phyloP scores from a whole-genome alignment of 768 basidiomycete genomes.

The Suillus paluster region DNA sequence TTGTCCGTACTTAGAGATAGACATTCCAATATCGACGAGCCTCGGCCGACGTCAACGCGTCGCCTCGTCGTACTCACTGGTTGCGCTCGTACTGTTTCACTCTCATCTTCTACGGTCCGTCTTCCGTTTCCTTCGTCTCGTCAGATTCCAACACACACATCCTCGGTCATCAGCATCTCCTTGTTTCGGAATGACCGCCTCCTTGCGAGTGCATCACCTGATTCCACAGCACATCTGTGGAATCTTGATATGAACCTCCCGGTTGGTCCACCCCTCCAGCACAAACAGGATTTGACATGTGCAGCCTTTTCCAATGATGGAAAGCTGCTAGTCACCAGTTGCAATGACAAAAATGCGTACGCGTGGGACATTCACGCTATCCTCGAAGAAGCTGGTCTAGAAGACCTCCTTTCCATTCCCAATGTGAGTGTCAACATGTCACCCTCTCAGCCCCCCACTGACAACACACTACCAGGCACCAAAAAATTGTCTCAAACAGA shows the following conservation, averaged over 20 bases:
- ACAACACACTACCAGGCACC: too few species aligned
- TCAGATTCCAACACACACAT: too few species aligned
- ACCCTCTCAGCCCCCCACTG: too few species aligned
- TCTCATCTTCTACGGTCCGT: too few species aligned
- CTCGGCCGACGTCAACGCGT: too few species aligned
- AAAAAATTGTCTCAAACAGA: not conserved
- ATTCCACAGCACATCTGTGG: not conserved
- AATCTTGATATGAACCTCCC: not conserved
- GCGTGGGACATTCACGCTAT: not conserved
- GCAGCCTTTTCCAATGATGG: not conserved
- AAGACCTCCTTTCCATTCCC: not conserved
- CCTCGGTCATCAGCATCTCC: too few species aligned
- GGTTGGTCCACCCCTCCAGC: not conserved
- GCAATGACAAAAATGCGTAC: not conserved
- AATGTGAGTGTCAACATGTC: not conserved
- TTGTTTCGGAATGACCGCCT: not conserved
- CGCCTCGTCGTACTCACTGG: too few species aligned
- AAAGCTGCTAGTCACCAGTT: not conserved
- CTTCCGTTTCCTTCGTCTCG: too few species aligned
- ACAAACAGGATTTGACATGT: rapidly evolving
- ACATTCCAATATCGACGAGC: too few species aligned
- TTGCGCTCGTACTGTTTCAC: too few species aligned
- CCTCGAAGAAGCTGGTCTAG: not conserved
- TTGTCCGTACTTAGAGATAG: too few species aligned
- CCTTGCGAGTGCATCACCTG: not conserved